Evolutionary conservation across 1,284 basidiomycete genomes (phyloP), one percentile per base, ranked within the genome.

Genomic region (Austroboletus rostrupii): DNA sequence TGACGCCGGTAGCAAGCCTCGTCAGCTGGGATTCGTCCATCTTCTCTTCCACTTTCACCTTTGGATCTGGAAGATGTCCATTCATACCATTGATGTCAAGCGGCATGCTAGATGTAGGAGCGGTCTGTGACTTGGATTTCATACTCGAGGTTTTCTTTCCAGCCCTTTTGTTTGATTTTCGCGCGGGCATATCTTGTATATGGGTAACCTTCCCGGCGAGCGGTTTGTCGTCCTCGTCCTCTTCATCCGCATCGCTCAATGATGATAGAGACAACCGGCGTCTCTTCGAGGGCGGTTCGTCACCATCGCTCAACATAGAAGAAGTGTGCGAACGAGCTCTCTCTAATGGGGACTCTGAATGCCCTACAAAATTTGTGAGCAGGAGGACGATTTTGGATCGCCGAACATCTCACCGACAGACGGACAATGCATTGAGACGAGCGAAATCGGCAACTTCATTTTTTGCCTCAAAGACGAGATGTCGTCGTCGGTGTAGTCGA

Each of bases 1-100:
- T 85, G 4, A 90, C 83, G 20, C 89, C 90, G n/a, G 86, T 86
- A 19, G 84, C 83, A 50, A 93, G 72, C 32, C 87, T 79, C 43
- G 76, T 79, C 19, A 90, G 66, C 62, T 90, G 85, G 13, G 74
- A 72, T 60, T 87, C 85, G 53, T 90, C 84, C 73, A 92, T 80
- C 59, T 82, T 82, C 33, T 90, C 87, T 64, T 92, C 87, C 5
- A 85, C 68, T 61, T 87, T 88, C 48, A 87, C 74, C 59, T 77
- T 79, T 31, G 76, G 61, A 48, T 80, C 80, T 10, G 46, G 39
- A 47, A 52, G 20, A 49, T 76, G 77, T 45, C 76, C 73, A 57
- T 79, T 76, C 45, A 62, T 62, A 4, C 77, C 74, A 49, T 78
- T 80, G 68, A 78, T 70, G 45, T 72, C 72, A 10, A 68, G 72